phyloP scores from a whole-genome alignment of 805 yeast species.

The Yarrowia keelungensis region DNA sequence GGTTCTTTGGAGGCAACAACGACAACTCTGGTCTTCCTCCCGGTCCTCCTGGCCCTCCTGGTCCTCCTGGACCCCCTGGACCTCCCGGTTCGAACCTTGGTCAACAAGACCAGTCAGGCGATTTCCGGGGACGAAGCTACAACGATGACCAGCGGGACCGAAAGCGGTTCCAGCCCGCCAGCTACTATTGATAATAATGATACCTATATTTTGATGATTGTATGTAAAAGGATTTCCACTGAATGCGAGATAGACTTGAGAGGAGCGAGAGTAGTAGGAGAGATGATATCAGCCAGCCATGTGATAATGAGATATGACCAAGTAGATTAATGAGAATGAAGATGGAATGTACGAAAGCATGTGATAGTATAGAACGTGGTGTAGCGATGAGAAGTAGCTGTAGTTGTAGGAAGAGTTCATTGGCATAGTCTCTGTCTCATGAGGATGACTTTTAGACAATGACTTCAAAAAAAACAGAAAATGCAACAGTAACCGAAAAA shows the following conservation, averaged over 20 bases:
- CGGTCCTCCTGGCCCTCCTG: slow-evolving; percentile 22
- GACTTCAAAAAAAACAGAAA: no score
- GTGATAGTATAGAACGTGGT: no score
- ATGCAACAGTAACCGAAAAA: no score
- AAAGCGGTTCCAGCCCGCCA: slow-evolving; percentile 37
- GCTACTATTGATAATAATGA: slow-evolving; percentile 36
- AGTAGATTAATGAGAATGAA: no score
- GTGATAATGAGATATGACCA: not conserved
- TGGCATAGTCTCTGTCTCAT: no score
- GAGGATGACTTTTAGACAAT: no score
- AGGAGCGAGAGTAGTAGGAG: not conserved
- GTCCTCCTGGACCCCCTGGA: slow-evolving; percentile 20
- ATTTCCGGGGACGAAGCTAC: slow-evolving; percentile 30
- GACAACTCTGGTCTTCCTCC: slow-evolving; percentile 1
- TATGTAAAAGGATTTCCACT: slow-evolving; percentile 19
- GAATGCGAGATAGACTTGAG: no score
- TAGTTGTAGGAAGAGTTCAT: no score
- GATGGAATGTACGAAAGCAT: no score
- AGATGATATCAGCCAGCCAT: not conserved
- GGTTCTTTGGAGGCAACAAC: slow-evolving; percentile 24
- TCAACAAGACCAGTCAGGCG: slow-evolving; percentile 4
- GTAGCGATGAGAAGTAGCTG: no score
- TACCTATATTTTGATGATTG: slow-evolving; percentile 29
- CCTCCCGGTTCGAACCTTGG: slow-evolving; percentile 23
- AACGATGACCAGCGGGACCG: slow-evolving; percentile 36